These are phyloP conservation scores for Colletotrichum cereale DNA, from an alignment of 2,329 filamentous ascomycete species.

Conservation along the genomic window DNA sequence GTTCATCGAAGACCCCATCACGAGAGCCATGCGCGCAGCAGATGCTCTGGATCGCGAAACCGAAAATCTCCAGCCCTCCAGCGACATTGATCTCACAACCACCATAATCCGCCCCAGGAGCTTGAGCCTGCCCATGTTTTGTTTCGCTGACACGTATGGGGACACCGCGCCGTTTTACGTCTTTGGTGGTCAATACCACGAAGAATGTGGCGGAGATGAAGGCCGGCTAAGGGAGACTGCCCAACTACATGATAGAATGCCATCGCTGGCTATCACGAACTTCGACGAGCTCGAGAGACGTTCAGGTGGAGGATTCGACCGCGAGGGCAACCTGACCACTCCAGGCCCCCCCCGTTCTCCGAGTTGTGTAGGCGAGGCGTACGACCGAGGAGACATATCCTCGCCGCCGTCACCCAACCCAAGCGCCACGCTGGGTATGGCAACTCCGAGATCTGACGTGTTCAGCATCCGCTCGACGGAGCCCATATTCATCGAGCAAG, in stretches of 20 bases:
- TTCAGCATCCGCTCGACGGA: constrained; percentile 52
- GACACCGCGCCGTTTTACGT: constrained; percentile 62
- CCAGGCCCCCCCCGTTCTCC: constrained; percentile 44
- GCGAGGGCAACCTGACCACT: constrained; percentile 44
- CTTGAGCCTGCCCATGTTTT: constrained; percentile 63
- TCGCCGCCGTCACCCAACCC: constrained; percentile 39
- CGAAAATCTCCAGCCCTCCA: constrained; percentile 63
- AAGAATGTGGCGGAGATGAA: constrained; percentile 5
- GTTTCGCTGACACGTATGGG: constrained; percentile 57
- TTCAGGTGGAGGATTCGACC: constrained; percentile 79
- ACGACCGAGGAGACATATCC: constrained; percentile 38
- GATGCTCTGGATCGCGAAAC: constrained; percentile 69
- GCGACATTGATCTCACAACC: constrained; percentile 61
- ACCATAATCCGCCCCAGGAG: constrained; percentile 57
- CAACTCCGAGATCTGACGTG: constrained; percentile 51
- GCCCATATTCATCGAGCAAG: constrained; percentile 55
- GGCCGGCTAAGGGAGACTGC: background rate
- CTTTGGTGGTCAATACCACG: constrained; percentile 53
- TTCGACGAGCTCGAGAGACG: constrained; percentile 79
- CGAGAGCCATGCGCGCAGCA: constrained; percentile 69
- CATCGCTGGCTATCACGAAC: constrained; percentile 49
- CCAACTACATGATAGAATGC: constrained; percentile 29
- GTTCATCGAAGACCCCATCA: constrained; percentile 61
- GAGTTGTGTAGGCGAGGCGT: constrained; percentile 53
- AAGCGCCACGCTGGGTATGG: constrained; percentile 41